Percentiles rank a stretch among this genome's conserved stretches.
Evolutionary conservation across 129 eudicot genomes (phyloP).

Genomic region (Flaveria ramosissima): DNA sequence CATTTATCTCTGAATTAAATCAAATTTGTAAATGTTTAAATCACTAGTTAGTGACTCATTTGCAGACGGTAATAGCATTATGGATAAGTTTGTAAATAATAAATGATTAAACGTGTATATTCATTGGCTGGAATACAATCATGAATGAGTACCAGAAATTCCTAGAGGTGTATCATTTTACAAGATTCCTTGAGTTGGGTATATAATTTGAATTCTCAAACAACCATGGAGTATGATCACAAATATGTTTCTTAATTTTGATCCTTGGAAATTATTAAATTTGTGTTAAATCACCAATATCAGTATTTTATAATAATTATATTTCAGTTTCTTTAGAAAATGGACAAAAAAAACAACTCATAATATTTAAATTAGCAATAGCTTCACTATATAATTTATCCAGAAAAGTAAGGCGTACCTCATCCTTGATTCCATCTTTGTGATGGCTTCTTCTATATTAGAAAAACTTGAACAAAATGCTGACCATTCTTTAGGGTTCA

Average conservation of each 20-base stretch:
- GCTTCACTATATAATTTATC: background rate
- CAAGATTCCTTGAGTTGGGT: slow-evolving; percentile 1
- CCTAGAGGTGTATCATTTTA: background rate
- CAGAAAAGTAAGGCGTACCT: slow-evolving; percentile 44
- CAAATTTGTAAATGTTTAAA: background rate
- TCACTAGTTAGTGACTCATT: slow-evolving; percentile 2
- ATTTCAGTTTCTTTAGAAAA: background rate
- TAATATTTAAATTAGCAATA: background rate
- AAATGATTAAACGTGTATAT: background rate
- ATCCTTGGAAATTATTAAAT: background rate
- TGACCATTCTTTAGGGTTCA: slow-evolving; percentile 64
- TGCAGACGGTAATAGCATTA: background rate
- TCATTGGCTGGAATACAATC: slow-evolving; percentile 1
- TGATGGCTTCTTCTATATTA: slow-evolving; percentile 68
- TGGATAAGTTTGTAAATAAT: background rate
- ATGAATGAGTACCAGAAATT: slow-evolving; percentile 1
- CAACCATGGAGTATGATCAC: background rate
- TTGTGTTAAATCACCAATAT: slow-evolving; percentile 5
- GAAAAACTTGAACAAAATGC: slow-evolving; percentile 53
- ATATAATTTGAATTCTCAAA: slow-evolving; percentile 3
- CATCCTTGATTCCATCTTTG: slow-evolving; percentile 49
- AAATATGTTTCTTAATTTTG: background rate
- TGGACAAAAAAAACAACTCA: background rate
- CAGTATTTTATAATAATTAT: background rate
- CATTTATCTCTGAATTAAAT: slow-evolving; percentile 31